A percentile compares a stretch with the other conserved stretches of the same genome.
Conservation (phyloP, 345 rosid genomes). For the Eucalyptus lansdowneana region DNA sequence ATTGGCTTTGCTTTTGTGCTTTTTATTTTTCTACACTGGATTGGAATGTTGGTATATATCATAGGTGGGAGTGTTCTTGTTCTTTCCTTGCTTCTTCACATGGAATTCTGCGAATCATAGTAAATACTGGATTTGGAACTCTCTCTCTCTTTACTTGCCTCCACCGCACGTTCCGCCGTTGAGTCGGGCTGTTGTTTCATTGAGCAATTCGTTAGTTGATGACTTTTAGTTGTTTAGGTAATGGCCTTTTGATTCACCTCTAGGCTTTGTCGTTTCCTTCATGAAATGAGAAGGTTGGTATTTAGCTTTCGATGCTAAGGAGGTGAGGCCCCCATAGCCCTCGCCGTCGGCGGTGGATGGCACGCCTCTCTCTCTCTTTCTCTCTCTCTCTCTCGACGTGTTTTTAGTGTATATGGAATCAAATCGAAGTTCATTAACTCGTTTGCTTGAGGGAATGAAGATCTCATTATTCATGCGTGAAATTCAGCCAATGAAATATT, state of each 20-base stretch:
- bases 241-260: background rate
- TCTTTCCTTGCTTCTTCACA: background rate
- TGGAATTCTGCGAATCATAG: background rate
- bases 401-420: background rate
- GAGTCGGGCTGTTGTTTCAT: background rate
- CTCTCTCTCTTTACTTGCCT: background rate
- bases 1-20: background rate
- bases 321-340: background rate
- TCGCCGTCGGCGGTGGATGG: background rate
- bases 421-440: background rate
- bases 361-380: background rate
- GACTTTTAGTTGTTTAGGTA: background rate
- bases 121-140: background rate
- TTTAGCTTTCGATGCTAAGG: background rate
- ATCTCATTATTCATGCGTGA: background rate
- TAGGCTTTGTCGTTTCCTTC: background rate
- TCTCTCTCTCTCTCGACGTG: background rate
- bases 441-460: background rate
- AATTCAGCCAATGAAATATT: background rate
- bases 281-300: background rate
- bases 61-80: background rate
- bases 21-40: background rate
- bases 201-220: background rate
- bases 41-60: background rate
- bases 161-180: background rate